Evolutionary conservation across 768 basidiomycete species (phyloP), one percentile per base, ranked within the genome.

Genomic region (Boletus insuetus): DNA sequence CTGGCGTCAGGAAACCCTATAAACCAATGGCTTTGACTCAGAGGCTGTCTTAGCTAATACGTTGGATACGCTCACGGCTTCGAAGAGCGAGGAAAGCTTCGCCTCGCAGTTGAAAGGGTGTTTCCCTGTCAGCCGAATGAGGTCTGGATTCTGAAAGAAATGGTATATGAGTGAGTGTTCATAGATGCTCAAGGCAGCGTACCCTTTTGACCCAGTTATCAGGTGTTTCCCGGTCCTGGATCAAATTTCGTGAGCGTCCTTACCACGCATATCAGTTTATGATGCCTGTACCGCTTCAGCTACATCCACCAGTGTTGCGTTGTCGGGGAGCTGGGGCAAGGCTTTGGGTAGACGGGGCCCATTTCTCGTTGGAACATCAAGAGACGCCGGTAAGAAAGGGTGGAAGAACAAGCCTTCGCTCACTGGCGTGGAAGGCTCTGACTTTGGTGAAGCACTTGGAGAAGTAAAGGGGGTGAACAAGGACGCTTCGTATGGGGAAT

Each of bases 71-170:
- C 73, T 57, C 48, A 75, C 76, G 2, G 69, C 67, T 4, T 69
- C 55, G 57, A 78, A 81, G 5, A 84, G 69, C 22, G 68, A 68
- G n/a, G 69, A 66, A 16, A 85, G 68, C 19, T 64, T 72, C 1
- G 82, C 73, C 63, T 86, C 85, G 31, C 67, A 59, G 64, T 86
- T 86, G 74, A 85, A 83, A 1, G 85, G 85, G 63, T 85, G 85
- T 57, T 79, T 77, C 24, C 81, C 81, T 6, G 83, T 85, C 49
- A 84, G 60, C 3, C 81, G 75, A 22, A 84, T 68, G 42, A 83
- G 74, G 26, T 62, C 56, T 0, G 73, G 69, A 42, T 76, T 65
- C 59, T 72, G 19, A 1, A 29, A 35, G 26, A 22, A 9, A 29
- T n/a, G 37, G 11, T 43, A 13, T 19, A 26, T 56, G 32, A 61